phyloP scores from a whole-genome alignment of 306 rosid species.

The Pachyrhizus erosus region DNA sequence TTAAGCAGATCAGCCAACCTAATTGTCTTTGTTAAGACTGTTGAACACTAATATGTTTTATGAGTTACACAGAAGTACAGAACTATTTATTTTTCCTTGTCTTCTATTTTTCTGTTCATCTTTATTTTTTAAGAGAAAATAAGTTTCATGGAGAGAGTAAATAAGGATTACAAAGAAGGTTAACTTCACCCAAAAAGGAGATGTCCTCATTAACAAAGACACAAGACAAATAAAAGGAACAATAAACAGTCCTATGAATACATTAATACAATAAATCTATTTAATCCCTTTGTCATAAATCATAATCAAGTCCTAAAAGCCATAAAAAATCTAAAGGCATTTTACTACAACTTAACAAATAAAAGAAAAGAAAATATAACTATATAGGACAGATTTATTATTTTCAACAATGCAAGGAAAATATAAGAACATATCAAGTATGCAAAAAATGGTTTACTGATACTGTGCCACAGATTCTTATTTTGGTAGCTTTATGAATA shows the following conservation, averaged over 20 bases:
- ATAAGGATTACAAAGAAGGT: constrained; percentile 16
- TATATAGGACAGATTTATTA: constrained; percentile 14
- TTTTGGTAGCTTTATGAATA: constrained; percentile 1
- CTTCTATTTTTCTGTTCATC: not conserved
- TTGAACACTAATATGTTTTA: constrained; percentile 10
- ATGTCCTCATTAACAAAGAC: constrained; percentile 28
- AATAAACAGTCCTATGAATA: constrained; percentile 34
- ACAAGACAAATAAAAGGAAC: not conserved
- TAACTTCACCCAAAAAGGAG: not conserved
- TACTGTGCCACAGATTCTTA: not conserved
- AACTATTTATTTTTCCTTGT: not conserved
- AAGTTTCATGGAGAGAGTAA: not conserved
- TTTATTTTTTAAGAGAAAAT: constrained; percentile 1
- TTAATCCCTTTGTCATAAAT: constrained; percentile 7
- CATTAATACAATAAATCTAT: constrained; percentile 23
- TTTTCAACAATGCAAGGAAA: constrained; percentile 27
- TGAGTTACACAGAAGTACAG: not conserved
- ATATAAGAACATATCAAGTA: not conserved
- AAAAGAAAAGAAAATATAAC: constrained; percentile 28
- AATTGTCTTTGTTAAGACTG: constrained; percentile 22
- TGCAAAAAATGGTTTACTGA: constrained; percentile 6
- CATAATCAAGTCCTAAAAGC: constrained; percentile 3
- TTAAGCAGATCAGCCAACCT: constrained; percentile 23
- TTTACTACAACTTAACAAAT: constrained; percentile 4
- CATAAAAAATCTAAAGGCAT: constrained; percentile 23